phyloP scores from a whole-genome alignment of 2,329 filamentous ascomycete genomes.

The Exserohilum turcica region DNA sequence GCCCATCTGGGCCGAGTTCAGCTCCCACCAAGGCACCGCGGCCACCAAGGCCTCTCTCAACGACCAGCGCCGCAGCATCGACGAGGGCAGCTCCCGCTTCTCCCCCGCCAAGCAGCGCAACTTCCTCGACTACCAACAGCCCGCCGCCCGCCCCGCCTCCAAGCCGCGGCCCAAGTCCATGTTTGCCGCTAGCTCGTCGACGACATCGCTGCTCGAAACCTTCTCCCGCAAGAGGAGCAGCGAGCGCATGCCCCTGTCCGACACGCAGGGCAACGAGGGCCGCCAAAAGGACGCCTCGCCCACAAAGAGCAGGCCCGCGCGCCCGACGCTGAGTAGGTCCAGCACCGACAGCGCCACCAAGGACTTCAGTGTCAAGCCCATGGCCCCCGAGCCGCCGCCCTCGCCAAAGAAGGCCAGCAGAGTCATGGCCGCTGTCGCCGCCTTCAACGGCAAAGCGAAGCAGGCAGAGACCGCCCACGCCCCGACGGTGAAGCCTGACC shows the following conservation, averaged over 20 bases:
- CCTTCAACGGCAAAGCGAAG: slow-evolving; percentile 61
- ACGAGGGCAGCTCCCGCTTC: slow-evolving; percentile 63
- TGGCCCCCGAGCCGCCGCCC: slow-evolving; percentile 20
- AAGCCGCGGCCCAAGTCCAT: slow-evolving; percentile 60
- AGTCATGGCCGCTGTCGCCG: slow-evolving; percentile 69
- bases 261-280: slow-evolving; percentile 42
- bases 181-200: slow-evolving; percentile 50
- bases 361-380: slow-evolving; percentile 20
- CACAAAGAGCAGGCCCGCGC: slow-evolving; percentile 22
- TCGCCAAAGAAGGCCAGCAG: slow-evolving; percentile 54
- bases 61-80: slow-evolving; percentile 52
- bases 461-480: slow-evolving; percentile 38
- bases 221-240: slow-evolving; percentile 45
- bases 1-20: slow-evolving; percentile 83
- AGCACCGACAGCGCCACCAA: slow-evolving; percentile 38
- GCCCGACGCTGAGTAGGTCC: slow-evolving; percentile 31
- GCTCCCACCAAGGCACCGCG: slow-evolving; percentile 46
- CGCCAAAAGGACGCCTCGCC: slow-evolving; percentile 32
- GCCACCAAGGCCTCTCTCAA: slow-evolving; percentile 52
- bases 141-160: slow-evolving; percentile 32
- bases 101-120: slow-evolving; percentile 66
- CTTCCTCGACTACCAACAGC: slow-evolving; percentile 60
- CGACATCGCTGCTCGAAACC: slow-evolving; percentile 48
- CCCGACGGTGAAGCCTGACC: slow-evolving; percentile 51
- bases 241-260: slow-evolving; percentile 41